phyloP scores from a whole-genome alignment of 805 yeast species.

The Yarrowia porcina region DNA sequence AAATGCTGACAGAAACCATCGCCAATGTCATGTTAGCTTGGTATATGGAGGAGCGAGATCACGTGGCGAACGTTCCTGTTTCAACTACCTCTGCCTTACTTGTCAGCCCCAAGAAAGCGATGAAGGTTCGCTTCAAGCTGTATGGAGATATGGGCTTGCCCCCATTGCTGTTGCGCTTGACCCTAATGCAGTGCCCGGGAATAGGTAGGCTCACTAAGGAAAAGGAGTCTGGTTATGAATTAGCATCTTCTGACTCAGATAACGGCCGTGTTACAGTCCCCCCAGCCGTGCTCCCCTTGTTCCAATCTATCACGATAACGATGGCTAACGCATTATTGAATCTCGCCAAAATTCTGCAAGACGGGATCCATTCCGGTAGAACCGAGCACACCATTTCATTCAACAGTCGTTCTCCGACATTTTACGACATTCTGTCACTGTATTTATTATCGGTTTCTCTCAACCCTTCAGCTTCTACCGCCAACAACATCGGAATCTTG shows the following conservation, averaged over 20 bases:
- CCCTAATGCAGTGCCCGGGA: neutral
- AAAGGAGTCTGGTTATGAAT: neutral
- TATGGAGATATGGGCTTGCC: conserved; percentile 22
- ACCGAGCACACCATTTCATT: conserved; percentile 22
- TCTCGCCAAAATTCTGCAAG: conserved; percentile 38
- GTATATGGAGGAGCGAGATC: conserved; percentile 8
- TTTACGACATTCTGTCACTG: conserved; percentile 34
- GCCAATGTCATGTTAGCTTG: conserved; percentile 1
- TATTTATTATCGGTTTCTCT: conserved; percentile 36
- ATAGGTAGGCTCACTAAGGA: neutral
- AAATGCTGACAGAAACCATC: neutral
- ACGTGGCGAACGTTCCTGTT: neutral
- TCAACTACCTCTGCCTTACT: neutral
- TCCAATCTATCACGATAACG: neutral
- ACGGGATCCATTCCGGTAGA: conserved; percentile 32
- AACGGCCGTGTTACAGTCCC: conserved; percentile 5
- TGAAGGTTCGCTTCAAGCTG: conserved; percentile 6
- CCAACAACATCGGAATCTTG: conserved; percentile 38
- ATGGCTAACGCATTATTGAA: conserved; percentile 36
- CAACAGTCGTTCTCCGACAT: conserved; percentile 30
- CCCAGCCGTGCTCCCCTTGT: neutral
- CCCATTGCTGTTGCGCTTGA: neutral
- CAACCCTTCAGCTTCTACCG: conserved; percentile 37
- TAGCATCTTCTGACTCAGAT: neutral
- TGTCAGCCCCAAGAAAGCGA: conserved; percentile 4